A percentile compares a stretch with the other conserved stretches of the same genome.
These are phyloP conservation scores for Ogataea parapolymorpha DNA, from an alignment of 805 yeast genomes.

Conservation along the genomic window DNA sequence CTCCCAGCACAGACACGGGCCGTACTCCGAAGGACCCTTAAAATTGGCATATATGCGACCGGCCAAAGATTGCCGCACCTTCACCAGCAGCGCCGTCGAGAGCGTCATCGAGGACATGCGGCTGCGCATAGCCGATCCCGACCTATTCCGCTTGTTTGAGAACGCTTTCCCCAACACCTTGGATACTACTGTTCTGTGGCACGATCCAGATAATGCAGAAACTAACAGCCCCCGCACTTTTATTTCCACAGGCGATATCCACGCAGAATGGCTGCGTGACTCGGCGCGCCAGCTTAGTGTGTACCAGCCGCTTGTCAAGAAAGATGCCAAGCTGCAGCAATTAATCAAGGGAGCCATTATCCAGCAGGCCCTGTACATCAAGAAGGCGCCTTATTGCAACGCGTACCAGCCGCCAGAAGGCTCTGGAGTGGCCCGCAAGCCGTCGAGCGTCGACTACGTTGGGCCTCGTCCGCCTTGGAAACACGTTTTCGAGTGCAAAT, in stretches of 20 bases:
- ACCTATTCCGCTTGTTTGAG: slow-evolving; percentile 71
- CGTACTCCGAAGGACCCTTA: slow-evolving; percentile 54
- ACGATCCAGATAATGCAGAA: slow-evolving; percentile 29
- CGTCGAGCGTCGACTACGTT: slow-evolving; percentile 61
- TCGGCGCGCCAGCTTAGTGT: slow-evolving; percentile 79
- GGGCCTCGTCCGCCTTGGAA: slow-evolving; percentile 67
- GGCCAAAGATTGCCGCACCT: slow-evolving; percentile 66
- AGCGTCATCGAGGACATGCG: slow-evolving; percentile 50
- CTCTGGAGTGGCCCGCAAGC: slow-evolving; percentile 45
- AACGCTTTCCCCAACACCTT: slow-evolving; percentile 84
- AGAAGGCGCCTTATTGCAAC: slow-evolving; percentile 75
- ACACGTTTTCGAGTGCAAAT: slow-evolving; percentile 82
- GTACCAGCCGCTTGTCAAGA: slow-evolving; percentile 57
- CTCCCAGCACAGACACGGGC: slow-evolving; percentile 51
- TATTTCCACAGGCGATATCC: slow-evolving; percentile 88
- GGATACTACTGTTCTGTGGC: slow-evolving; percentile 85
- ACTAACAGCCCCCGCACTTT: slow-evolving; percentile 53
- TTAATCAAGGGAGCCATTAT: slow-evolving; percentile 75
- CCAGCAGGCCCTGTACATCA: slow-evolving; percentile 67
- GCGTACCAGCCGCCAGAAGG: slow-evolving; percentile 83
- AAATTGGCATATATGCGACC: slow-evolving; percentile 77
- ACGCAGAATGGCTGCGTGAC: slow-evolving; percentile 91
- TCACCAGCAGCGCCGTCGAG: slow-evolving; percentile 61
- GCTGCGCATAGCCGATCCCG: slow-evolving; percentile 50
- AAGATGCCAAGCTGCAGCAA: slow-evolving; percentile 47